Conservation (phyloP, 2,329 filamentous ascomycete genomes). For the Paracoccidioides lutzii region DNA sequence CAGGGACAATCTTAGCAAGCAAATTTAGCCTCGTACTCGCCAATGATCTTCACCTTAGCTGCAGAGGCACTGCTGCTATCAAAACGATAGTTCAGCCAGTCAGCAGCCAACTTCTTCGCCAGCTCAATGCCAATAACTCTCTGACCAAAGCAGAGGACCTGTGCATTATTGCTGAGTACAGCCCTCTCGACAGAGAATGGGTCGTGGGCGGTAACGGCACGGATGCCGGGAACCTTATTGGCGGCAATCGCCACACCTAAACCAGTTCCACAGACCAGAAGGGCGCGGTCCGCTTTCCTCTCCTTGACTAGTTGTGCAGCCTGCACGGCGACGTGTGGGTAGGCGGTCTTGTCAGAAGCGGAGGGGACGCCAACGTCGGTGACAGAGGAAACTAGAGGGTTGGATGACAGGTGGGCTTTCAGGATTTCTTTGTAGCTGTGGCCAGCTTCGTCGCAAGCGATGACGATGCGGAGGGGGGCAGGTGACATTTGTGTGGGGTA, state of each 20-base stretch:
- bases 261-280: constrained; percentile 76
- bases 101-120: constrained; percentile 60
- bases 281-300: constrained; percentile 55
- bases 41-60: constrained; percentile 42
- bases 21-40: constrained; percentile 31
- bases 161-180: constrained; percentile 71
- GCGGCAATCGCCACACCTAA: constrained; percentile 79
- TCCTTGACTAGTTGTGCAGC: constrained; percentile 46
- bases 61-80: constrained; percentile 53
- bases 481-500: background rate
- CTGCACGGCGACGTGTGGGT: constrained; percentile 64
- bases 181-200: constrained; percentile 71
- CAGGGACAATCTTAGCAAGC: constrained; percentile 2
- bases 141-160: constrained; percentile 79
- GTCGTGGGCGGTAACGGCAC: constrained; percentile 83
- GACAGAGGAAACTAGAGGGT: constrained; percentile 53
- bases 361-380: constrained; percentile 61
- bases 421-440: constrained; percentile 66
- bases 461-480: constrained; percentile 44
- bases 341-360: constrained; percentile 61
- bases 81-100: constrained; percentile 78
- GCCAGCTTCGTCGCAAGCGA: constrained; percentile 60
- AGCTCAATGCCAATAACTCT: constrained; percentile 70
- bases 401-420: constrained; percentile 56
- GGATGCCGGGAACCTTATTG: constrained; percentile 73